Base-by-base conservation (phyloP, 164 flowering plant genomes). In the Vitis amurensis region DNA sequence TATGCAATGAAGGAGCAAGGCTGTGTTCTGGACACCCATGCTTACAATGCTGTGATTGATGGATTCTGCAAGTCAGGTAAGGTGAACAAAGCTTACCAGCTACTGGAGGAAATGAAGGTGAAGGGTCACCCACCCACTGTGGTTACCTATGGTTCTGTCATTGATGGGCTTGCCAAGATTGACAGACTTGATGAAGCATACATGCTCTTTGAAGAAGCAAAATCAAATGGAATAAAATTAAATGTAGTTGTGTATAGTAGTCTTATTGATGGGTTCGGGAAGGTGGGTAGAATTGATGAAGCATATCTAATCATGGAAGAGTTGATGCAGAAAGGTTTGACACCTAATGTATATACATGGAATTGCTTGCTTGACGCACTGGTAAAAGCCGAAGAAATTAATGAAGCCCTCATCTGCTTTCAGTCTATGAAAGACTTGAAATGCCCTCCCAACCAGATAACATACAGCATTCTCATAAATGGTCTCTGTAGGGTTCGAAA, bases 161-260 rank as follows among this genome's bases (percentile, higher is more conserved):
- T 94, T 63, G 97, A 94, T 76, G 97, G 98, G 70, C 95, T 94
- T 76, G 86, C 95, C 8, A 92, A 92, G 77, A 91, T 91, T 64
- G 97, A 91, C 78, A 77, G 98, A 79, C 95, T 94, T 63, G 98
- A 94, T 80, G 98, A 94, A 76, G 97, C 98, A 44, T 94, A 92
- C 71, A 88, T 91, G 97, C 87, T 94, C 29, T 94, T 94, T 68
- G 98, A 94, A 84, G 98, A 94, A 84, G 97, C 97, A 59, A 94
- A 94, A 78, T 80, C 97, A 11, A 80, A 69, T 68, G 90, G 89
- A 17, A 71, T 91, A 47, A 80, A 81, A 57, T 56, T 89, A 61
- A 92, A 94, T 79, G 87, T 86, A 5, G 82, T 91, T 19, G 78
- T 91, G 0, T 94, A 92, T 70, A 92, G 90, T 64, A 91, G 97